These are phyloP conservation scores for Hypoxylon sp. DNA, from an alignment of 2,329 filamentous ascomycete genomes.

Conservation along the genomic window DNA sequence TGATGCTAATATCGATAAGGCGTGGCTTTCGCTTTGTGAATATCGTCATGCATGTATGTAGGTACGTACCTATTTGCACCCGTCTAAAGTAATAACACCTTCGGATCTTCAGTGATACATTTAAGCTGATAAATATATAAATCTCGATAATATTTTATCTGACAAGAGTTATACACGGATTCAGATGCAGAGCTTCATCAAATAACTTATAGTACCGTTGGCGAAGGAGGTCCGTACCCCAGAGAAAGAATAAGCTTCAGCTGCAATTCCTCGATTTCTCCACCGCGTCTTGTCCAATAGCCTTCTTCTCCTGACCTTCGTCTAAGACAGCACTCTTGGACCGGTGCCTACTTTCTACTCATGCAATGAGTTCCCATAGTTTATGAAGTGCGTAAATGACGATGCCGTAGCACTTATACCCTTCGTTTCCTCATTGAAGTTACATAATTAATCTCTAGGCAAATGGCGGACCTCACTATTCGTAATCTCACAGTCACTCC, in stretches of 20 bases:
- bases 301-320: slow-evolving; percentile 14
- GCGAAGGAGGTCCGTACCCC: no score
- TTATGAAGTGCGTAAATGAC: slow-evolving; percentile 24
- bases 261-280: slow-evolving; percentile 16
- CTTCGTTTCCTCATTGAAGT: slow-evolving; percentile 14
- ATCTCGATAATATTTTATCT: no score
- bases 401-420: slow-evolving; percentile 28
- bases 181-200: no score
- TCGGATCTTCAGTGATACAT: no score
- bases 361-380: slow-evolving; percentile 25
- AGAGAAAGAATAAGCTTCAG: slow-evolving; percentile 30
- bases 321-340: slow-evolving; percentile 26
- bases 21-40: slow-evolving; percentile 4
- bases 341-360: slow-evolving; percentile 9
- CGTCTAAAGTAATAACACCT: no score
- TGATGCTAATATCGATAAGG: slow-evolving; percentile 23
- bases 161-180: no score
- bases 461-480: slow-evolving; percentile 73
- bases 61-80: not conserved
- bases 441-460: slow-evolving; percentile 6
- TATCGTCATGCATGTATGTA: not conserved
- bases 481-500: slow-evolving; percentile 83
- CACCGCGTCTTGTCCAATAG: slow-evolving; percentile 30
- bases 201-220: not conserved
- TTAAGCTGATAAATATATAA: no score